Base-by-base conservation (phyloP, 768 basidiomycete genomes). In the Leccinum boreale region DNA sequence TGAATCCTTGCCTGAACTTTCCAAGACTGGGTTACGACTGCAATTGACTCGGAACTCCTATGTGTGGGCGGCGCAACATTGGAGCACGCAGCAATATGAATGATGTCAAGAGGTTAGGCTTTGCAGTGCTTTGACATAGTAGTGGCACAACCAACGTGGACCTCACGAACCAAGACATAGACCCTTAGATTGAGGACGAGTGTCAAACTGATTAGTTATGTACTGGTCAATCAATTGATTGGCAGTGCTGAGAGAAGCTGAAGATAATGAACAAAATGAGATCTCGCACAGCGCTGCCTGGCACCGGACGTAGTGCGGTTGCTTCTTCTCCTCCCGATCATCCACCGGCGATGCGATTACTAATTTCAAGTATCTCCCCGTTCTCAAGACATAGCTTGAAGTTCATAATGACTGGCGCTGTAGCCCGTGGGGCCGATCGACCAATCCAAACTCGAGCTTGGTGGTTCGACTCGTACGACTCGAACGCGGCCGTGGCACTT, bases 241-340 rank as follows among this genome's bases (percentile, higher is more conserved):
- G 57, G 68, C 68, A 28, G 52, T 70, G 62, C 59, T 66, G 21
- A 46, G 57, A 55, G 55, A 56, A 66, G 58, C 53, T 57, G 35
- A 54, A 58, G 36, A 39, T 39, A 39, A 39, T n/a, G 36, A 39
- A 39, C 36, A 17, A 59, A 59, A 28, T 3, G 39, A 26, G 47
- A 29, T 29, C 46, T 39, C 14, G 31, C 52, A 59, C 57, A 58
- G 54, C 55, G 26, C 26, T 52, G 17, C 36, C 17, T 39, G 36
- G 36, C 17, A 39, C 31, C 12, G 36, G 33, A 47, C 12, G 35
- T 52, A 17, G 62, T 67, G 65, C 58, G 17, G 17, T 61, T 68
- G 67, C 68, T 67, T 21, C 36, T 36, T 17, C 36, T 39, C 17
- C 35, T 46, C 29, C 57, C 47, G 46, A 59, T 60, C 57, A 59